Evolutionary conservation across 2,329 filamentous ascomycete genomes (phyloP).

Genomic region (Albifimbria verrucaria): DNA sequence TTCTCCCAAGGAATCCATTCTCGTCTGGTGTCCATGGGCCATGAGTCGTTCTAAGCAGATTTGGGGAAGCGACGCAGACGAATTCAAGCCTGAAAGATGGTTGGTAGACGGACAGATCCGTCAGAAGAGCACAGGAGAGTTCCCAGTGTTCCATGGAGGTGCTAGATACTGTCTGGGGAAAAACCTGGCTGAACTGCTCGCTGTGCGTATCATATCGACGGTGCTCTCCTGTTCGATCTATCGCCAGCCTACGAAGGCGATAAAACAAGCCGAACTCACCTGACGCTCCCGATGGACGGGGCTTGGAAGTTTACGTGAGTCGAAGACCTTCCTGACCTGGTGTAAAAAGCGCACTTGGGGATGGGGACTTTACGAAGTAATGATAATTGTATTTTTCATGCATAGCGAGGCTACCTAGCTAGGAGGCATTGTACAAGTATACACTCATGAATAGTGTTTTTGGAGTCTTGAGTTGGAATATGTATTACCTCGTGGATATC

Average conservation of each 20-base stretch:
- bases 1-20: constrained; percentile 50
- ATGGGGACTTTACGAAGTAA: too few relatives aligned
- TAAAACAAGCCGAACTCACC: constrained; percentile 55
- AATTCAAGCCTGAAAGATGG: constrained; percentile 57
- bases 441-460: too few relatives aligned
- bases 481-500: too few relatives aligned
- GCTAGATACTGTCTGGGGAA: constrained; percentile 58
- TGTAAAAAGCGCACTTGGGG: too few relatives aligned
- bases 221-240: constrained; percentile 51
- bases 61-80: constrained; percentile 55
- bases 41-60: constrained; percentile 55
- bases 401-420: too few relatives aligned
- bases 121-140: constrained; percentile 49
- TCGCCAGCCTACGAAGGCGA: constrained; percentile 38
- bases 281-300: constrained; percentile 64
- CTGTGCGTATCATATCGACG: constrained; percentile 51
- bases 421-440: too few relatives aligned
- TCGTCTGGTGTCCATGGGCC: constrained; percentile 64
- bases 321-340: too few relatives aligned
- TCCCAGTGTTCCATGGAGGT: constrained; percentile 63
- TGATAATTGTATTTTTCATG: too few relatives aligned
- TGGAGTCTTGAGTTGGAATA: too few relatives aligned
- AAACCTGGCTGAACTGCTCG: constrained; percentile 61
- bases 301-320: constrained; percentile 41
- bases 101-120: constrained; percentile 38